Evolutionary conservation across 306 rosid genomes (phyloP).

Genomic region (Sicyos edulis): DNA sequence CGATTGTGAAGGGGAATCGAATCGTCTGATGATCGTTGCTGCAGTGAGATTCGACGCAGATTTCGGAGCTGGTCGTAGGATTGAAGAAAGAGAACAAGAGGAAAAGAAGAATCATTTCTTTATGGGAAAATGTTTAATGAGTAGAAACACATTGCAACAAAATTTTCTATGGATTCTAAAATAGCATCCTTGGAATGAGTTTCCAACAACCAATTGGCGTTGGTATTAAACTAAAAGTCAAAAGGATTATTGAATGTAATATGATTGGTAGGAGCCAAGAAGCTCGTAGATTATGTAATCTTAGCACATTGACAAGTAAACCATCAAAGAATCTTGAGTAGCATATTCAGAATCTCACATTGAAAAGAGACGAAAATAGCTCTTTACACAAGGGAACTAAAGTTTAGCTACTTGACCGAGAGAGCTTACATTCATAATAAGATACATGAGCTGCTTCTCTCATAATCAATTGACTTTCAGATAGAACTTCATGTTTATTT

Average conservation of each 20-base stretch:
- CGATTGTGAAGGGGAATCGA: constrained; percentile 51
- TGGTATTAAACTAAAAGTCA: constrained; percentile 3
- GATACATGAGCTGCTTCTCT: too few species aligned
- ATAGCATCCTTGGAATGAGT: neutral
- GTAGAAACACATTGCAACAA: neutral
- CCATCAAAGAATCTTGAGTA: too few species aligned
- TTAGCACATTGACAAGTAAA: neutral
- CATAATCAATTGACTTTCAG: too few species aligned
- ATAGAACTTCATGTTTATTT: too few species aligned
- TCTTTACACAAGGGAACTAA: too few species aligned
- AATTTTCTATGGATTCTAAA: neutral
- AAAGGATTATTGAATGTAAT: neutral
- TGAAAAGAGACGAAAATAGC: too few species aligned
- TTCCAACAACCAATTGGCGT: neutral
- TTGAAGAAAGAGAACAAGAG: constrained; percentile 22
- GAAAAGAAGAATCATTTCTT: constrained; percentile 15
- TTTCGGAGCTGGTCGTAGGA: constrained; percentile 25
- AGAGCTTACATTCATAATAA: too few species aligned
- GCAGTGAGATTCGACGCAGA: constrained; percentile 41
- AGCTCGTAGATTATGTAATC: neutral
- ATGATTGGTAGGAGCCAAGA: neutral
- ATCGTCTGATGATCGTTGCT: constrained; percentile 20
- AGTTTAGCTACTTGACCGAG: too few species aligned
- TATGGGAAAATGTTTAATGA: neutral
- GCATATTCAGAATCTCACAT: too few species aligned